Evolutionary conservation across 305 asterid genomes (phyloP).

Genomic region (Fraxinus xanthoxyloides): DNA sequence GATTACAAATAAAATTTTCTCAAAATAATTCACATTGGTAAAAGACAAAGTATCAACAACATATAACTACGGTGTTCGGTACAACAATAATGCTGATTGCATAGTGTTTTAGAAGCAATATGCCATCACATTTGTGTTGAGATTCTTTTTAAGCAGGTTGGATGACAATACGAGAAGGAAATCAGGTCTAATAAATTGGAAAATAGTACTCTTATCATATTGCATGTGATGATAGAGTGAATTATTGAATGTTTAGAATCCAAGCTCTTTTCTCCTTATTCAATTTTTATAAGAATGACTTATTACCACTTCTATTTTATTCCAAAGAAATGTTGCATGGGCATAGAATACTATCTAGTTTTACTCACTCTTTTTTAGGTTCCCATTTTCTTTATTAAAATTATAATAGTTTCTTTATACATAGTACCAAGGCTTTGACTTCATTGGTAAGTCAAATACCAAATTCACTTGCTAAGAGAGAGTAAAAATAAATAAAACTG

Average conservation of each 20-base stretch:
- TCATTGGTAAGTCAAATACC: background rate
- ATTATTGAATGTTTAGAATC: background rate
- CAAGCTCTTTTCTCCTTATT: background rate
- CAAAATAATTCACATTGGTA: background rate
- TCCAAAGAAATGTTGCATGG: background rate
- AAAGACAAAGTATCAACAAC: background rate
- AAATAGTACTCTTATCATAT: background rate
- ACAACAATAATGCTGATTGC: background rate
- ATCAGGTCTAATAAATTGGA: background rate
- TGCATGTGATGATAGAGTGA: background rate
- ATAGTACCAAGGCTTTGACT: constrained; percentile 14
- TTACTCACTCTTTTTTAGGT: background rate
- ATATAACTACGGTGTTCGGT: background rate
- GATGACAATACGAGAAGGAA: background rate
- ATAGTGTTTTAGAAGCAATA: background rate
- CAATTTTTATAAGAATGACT: background rate
- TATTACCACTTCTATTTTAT: background rate
- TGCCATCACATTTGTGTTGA: background rate
- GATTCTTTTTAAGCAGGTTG: background rate
- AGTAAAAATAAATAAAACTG: constrained; percentile 8
- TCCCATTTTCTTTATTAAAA: background rate
- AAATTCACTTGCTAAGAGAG: constrained; percentile 11
- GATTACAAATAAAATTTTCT: background rate
- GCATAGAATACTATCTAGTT: background rate
- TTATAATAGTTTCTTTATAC: background rate